Conservation (phyloP, 2,329 filamentous ascomycete species). For the Xylariaceae sp. region DNA sequence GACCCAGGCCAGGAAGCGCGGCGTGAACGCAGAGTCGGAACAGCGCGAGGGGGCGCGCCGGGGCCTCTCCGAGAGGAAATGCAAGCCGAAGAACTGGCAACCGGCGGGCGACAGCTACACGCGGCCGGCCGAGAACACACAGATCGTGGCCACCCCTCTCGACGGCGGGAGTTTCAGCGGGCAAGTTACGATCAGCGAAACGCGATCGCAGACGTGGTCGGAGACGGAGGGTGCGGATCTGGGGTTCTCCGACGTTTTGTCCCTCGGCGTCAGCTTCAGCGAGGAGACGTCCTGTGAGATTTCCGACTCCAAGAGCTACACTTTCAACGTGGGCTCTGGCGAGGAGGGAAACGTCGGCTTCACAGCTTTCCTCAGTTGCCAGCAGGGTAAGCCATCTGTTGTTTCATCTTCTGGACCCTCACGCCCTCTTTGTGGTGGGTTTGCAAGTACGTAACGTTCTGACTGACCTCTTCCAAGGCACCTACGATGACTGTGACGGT, state of each 20-base stretch:
- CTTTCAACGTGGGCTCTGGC: not conserved
- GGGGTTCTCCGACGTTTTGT: not conserved
- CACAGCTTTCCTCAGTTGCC: slow-evolving; percentile 1
- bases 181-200: not conserved
- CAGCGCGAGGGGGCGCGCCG: too few relatives aligned
- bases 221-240: not conserved
- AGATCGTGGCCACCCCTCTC: not conserved
- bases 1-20: too few relatives aligned
- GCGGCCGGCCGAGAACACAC: not conserved
- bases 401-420: not conserved
- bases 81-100: not conserved
- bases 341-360: not conserved
- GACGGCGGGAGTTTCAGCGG: not conserved
- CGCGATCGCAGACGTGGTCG: slow-evolving; percentile 1
- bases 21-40: not conserved
- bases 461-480: not conserved
- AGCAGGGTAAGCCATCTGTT: not conserved
- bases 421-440: not conserved
- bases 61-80: too few relatives aligned
- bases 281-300: not conserved
- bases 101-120: not conserved
- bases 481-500: not conserved
- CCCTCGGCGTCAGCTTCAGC: slow-evolving; percentile 1
- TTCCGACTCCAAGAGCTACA: not conserved
- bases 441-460: not conserved